These are phyloP conservation scores for Lachnellula hyalina DNA, from an alignment of 2,329 filamentous ascomycete genomes.

Conservation along the genomic window DNA sequence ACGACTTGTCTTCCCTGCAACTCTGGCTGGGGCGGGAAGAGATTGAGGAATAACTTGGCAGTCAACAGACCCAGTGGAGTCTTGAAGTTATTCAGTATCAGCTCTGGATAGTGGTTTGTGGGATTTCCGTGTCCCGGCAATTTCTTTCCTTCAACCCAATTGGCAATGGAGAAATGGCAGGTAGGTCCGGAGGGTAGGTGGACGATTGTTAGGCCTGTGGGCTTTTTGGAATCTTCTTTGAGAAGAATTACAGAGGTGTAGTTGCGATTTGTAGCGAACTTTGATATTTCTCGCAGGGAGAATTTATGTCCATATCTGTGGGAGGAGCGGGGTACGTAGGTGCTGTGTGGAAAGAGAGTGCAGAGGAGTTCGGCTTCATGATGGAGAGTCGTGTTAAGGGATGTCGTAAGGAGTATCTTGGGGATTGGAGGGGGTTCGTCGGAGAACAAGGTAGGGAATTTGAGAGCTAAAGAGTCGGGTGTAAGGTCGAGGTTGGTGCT, in stretches of 20 bases:
- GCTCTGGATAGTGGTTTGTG: constrained; percentile 84
- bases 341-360: constrained; percentile 70
- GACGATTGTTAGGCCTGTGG: constrained; percentile 75
- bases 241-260: constrained; percentile 82
- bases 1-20: constrained; percentile 83
- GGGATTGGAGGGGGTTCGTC: constrained; percentile 57
- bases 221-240: constrained; percentile 83
- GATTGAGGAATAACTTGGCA: constrained; percentile 72
- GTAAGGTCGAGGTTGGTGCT: constrained; percentile 61
- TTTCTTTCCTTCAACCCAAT: constrained; percentile 84
- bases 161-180: constrained; percentile 86
- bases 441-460: constrained; percentile 58
- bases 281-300: constrained; percentile 82
- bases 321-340: constrained; percentile 79
- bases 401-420: constrained; percentile 89
- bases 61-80: constrained; percentile 86
- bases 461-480: constrained; percentile 52
- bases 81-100: constrained; percentile 90
- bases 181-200: constrained; percentile 82
- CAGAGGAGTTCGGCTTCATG: constrained; percentile 73
- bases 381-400: constrained; percentile 83
- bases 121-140: constrained; percentile 84
- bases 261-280: constrained; percentile 74
- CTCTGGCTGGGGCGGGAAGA: constrained; percentile 79
- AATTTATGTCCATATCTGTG: constrained; percentile 88